Evolutionary conservation across 108 stramenopile species (phyloP).

Genomic region (Fistulifera pelliculosa): DNA sequence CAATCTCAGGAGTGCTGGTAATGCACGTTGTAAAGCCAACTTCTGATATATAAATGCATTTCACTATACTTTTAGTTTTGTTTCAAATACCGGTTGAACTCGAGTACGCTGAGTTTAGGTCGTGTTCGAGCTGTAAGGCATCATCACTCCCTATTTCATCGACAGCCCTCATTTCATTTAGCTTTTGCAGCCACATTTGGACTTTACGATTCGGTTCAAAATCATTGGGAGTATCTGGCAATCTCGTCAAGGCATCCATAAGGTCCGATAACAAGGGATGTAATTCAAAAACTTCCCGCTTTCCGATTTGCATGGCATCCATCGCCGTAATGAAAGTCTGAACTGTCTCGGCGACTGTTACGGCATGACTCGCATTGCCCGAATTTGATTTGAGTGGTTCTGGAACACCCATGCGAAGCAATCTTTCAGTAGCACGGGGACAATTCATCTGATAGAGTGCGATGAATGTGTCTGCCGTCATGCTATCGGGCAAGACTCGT

Average conservation of each 20-base stretch:
- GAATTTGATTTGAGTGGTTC: slow-evolving; percentile 65
- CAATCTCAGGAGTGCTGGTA: slow-evolving; percentile 6
- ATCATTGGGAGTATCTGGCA: slow-evolving; percentile 80
- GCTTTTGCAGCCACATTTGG: slow-evolving; percentile 82
- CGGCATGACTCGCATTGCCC: slow-evolving; percentile 49
- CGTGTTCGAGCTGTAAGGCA: slow-evolving; percentile 83
- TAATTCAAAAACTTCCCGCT: slow-evolving; percentile 93
- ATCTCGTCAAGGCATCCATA: slow-evolving; percentile 70
- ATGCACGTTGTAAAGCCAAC: too few species aligned
- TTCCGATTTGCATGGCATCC: slow-evolving; percentile 94
- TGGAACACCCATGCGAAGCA: slow-evolving; percentile 87
- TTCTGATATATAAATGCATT: too few species aligned
- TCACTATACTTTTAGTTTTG: too few species aligned
- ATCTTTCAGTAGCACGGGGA: slow-evolving; percentile 85
- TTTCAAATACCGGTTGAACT: slow-evolving; percentile 70
- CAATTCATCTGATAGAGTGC: slow-evolving; percentile 91
- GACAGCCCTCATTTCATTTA: slow-evolving; percentile 91
- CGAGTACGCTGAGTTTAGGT: slow-evolving; percentile 79
- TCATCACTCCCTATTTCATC: slow-evolving; percentile 91
- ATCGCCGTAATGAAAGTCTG: slow-evolving; percentile 96
- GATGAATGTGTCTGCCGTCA: slow-evolving; percentile 72
- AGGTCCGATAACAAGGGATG: slow-evolving; percentile 92
- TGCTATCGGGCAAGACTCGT: slow-evolving; percentile 47
- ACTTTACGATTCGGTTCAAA: slow-evolving; percentile 86
- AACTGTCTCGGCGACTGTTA: slow-evolving; percentile 83